Evolutionary conservation across 768 basidiomycete genomes (phyloP).

Genomic region (Suillus decipiens): DNA sequence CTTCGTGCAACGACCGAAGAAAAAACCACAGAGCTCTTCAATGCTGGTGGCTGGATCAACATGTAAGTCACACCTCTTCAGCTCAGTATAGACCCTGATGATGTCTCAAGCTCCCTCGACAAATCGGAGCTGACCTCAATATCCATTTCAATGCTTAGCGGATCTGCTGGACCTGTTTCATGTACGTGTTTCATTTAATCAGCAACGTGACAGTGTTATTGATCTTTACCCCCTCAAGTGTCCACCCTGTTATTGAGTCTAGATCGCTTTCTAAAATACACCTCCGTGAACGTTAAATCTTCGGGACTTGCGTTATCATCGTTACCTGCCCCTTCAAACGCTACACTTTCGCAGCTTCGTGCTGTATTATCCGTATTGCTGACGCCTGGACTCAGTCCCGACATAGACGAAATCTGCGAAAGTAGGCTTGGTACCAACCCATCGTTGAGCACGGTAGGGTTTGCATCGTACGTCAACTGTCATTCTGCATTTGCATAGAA

Average conservation of each 20-base stretch:
- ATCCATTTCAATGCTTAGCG: conserved; percentile 26
- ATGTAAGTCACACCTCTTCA: conserved; percentile 47
- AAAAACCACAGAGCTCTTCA: conserved; percentile 75
- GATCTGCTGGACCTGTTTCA: conserved; percentile 21
- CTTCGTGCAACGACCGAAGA: conserved; percentile 77
- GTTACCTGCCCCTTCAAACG: conserved; percentile 30
- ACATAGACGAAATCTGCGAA: conserved; percentile 69
- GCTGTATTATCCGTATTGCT: conserved; percentile 63
- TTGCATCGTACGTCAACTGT: conserved; percentile 45
- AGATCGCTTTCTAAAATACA: conserved; percentile 52
- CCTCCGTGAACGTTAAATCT: conserved; percentile 50
- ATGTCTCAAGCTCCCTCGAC: conserved; percentile 26
- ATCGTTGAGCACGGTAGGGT: conserved; percentile 45
- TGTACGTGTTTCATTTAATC: conserved; percentile 21
- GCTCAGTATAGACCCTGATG: not conserved
- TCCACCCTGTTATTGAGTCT: conserved; percentile 52
- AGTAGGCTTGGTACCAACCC: conserved; percentile 52
- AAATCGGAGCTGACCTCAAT: conserved; percentile 25
- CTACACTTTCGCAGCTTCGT: conserved; percentile 56
- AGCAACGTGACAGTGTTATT: conserved; percentile 24
- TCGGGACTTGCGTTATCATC: conserved; percentile 49
- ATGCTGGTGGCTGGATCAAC: conserved; percentile 72
- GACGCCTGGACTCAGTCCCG: conserved; percentile 67
- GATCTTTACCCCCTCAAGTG: conserved; percentile 32
- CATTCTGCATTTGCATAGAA: conserved; percentile 1